Base-by-base conservation (phyloP, 768 basidiomycete genomes). In the Amanita pseudoporphyria region DNA sequence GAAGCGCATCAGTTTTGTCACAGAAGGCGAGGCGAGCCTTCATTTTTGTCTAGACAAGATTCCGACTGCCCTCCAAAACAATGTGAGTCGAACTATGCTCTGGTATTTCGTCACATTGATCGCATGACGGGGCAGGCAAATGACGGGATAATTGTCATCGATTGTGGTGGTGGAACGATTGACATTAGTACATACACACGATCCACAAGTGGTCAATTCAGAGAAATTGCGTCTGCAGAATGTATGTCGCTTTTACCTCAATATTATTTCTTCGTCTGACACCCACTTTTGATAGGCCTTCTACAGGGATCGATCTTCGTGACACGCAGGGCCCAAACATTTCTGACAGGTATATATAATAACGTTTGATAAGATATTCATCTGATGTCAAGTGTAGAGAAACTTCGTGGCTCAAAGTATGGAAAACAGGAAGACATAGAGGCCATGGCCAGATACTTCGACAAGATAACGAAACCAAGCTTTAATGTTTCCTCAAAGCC, bases 21-120 rank as follows among this genome's bases (percentile, higher is more conserved):
- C 76, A 0, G 77, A 79, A 54, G 78, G 77, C 1, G 78, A 80
- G 53, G 78, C 78, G 0, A 72, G 72, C 55, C 58, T 78, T 14
- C 72, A 79, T 45, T 78, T 68, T 56, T 78, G 75, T 52, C 61
- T 77, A 18, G 60, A 65, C n/a, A 69, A 67, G 22, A 65, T 71
- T 2, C 52, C 73, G 4, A 61, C 63, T 4, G 62, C 59, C n/a
- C 9, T 62, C 69, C 5, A 54, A 47, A 2, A 49, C 64, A 18
- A 52, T 38, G 64, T 65, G 39, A 21, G 32, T 52, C 9, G 26
- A 7, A 4, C 4, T 28, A 7, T 28, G 26, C 26, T 3, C 26
- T 28, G 26, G 26, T 4, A 28, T 28, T 28, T 28, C 7, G 7
- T 28, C 26, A 28, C 26, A 7, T 7, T 28, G 7, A 28, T 28